Conservation (phyloP, 129 eudicot genomes). For the Chrysanthemum seticuspe region DNA sequence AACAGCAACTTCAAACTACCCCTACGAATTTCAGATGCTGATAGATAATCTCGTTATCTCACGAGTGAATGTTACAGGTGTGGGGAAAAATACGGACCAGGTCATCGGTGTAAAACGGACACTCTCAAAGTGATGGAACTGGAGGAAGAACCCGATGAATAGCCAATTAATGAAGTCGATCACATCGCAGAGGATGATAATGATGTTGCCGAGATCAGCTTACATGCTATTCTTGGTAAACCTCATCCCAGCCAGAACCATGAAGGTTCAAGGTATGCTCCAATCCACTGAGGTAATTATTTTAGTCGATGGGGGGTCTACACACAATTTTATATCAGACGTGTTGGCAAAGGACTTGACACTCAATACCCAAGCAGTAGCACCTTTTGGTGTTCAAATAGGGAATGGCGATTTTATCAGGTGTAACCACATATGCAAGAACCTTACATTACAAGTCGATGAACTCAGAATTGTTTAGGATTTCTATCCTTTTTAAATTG, state of each 20-base stretch:
- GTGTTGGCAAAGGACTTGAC: too few relatives aligned
- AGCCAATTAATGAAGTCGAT: background rate
- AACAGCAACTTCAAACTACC: background rate
- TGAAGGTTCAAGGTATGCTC: too few relatives aligned
- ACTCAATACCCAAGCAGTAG: too few relatives aligned
- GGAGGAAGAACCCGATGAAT: background rate
- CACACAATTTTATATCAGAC: too few relatives aligned
- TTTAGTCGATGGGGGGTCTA: too few relatives aligned
- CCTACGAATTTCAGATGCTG: background rate
- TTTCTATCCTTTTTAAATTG: too few relatives aligned
- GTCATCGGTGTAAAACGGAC: background rate
- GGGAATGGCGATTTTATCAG: too few relatives aligned
- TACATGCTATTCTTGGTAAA: background rate
- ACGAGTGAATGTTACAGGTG: background rate
- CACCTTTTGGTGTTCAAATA: too few relatives aligned
- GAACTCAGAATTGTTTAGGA: too few relatives aligned
- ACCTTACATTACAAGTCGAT: too few relatives aligned
- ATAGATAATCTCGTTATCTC: background rate
- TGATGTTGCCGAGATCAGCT: background rate
- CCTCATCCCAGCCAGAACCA: background rate
- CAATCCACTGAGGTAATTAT: too few relatives aligned
- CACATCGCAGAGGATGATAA: background rate
- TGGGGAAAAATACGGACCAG: background rate
- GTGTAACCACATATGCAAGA: too few relatives aligned
- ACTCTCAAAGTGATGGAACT: background rate